These are phyloP conservation scores for Cynara cardunculus DNA, from an alignment of 129 eudicot genomes.

Conservation along the genomic window DNA sequence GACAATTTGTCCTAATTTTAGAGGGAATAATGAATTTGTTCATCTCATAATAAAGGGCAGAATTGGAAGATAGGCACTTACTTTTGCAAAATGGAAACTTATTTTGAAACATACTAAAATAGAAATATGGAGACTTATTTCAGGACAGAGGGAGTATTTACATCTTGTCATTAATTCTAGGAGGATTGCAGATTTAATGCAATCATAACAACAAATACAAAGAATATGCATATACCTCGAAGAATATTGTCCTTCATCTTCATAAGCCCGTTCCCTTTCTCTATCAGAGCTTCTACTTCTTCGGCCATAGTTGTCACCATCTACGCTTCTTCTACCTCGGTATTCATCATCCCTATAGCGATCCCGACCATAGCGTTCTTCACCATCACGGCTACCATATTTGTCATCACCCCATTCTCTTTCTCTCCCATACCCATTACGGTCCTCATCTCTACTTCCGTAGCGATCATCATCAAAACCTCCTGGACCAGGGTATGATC, in stretches of 20 bases:
- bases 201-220: background rate
- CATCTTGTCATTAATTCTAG: background rate
- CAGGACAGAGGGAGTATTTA: too few species aligned
- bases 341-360: conserved; percentile 77
- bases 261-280: conserved; percentile 64
- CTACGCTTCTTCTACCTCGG: conserved; percentile 73
- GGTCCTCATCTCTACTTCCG: conserved; percentile 61
- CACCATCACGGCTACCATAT: conserved; percentile 61
- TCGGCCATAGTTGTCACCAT: conserved; percentile 52
- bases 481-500: conserved; percentile 52
- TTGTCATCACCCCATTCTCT: conserved; percentile 60
- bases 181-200: background rate
- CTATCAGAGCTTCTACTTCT: conserved; percentile 90
- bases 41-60: background rate
- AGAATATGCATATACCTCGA: conserved; percentile 48
- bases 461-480: conserved; percentile 66
- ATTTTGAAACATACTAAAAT: background rate
- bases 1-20: background rate
- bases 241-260: conserved; percentile 76
- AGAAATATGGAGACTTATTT: background rate
- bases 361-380: conserved; percentile 61
- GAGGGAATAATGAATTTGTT: background rate
- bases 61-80: background rate
- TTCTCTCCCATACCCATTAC: conserved; percentile 83
- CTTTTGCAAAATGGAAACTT: background rate